These are phyloP conservation scores for Plasmodium gallinaceum DNA, from an alignment of 169 alveolate species.

Conservation along the genomic window DNA sequence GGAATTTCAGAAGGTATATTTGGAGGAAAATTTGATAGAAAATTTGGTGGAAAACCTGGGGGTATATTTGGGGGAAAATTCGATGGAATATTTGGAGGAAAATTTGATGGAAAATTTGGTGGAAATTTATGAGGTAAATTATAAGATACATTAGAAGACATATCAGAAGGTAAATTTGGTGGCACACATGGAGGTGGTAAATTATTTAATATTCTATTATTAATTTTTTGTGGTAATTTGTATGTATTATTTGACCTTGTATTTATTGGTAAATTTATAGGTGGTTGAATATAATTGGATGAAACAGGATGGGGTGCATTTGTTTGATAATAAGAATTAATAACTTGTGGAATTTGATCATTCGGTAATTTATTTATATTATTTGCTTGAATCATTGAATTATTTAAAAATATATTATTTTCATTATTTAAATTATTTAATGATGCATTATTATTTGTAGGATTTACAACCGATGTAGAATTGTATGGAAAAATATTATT, in stretches of 20 bases:
- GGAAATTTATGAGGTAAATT: constrained; percentile 53
- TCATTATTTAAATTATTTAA: constrained; percentile 13
- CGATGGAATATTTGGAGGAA: constrained; percentile 65
- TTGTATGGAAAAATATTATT: constrained; percentile 25
- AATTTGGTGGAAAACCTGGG: constrained; percentile 65
- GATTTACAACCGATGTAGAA: constrained; percentile 34
- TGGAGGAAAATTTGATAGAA: constrained; percentile 35
- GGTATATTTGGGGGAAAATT: constrained; percentile 81
- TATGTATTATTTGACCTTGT: constrained; percentile 12
- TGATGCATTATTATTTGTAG: constrained; percentile 38
- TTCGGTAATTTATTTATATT: constrained; percentile 28
- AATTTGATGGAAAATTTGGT: constrained; percentile 61
- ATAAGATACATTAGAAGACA: constrained; percentile 45
- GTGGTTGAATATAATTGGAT: constrained; percentile 32
- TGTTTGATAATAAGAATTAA: constrained; percentile 18
- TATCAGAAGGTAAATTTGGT: constrained; percentile 29
- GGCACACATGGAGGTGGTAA: constrained; percentile 19
- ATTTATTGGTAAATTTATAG: constrained; percentile 22
- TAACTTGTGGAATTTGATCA: constrained; percentile 57
- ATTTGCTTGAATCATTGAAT: constrained; percentile 8
- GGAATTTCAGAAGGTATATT: constrained; percentile 51
- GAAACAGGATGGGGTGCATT: constrained; percentile 20
- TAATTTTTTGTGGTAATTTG: constrained; percentile 37
- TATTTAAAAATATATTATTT: constrained; percentile 12
- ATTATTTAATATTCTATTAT: constrained; percentile 19